Conservation (phyloP, 192 early-diverging fungal genomes). For the Linnemannia hyalina region DNA sequence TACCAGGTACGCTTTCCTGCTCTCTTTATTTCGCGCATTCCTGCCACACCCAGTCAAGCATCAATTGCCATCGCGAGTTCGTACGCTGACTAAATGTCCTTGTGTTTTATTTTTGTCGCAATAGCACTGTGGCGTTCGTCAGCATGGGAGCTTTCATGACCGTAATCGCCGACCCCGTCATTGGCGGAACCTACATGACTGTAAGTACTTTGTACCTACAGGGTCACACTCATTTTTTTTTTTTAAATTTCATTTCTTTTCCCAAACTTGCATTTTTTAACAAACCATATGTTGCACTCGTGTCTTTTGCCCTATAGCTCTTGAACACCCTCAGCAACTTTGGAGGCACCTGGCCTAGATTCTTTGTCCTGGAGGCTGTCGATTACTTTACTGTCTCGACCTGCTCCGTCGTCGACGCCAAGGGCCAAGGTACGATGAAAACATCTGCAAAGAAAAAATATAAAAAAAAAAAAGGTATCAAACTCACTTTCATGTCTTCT, state of each 20-base stretch:
- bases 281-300: not conserved
- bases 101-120: conserved; percentile 9
- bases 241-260: not conserved
- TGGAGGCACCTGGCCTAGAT: conserved; percentile 97
- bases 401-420: conserved; percentile 56
- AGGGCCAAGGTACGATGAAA: conserved; percentile 33
- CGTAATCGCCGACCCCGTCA: conserved; percentile 93
- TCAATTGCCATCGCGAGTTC: not conserved
- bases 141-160: conserved; percentile 96
- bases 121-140: conserved; percentile 76
- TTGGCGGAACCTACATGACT: conserved; percentile 85
- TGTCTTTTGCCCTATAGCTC: conserved; percentile 53
- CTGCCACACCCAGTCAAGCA: not conserved
- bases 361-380: conserved; percentile 92
- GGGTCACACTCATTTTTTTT: not conserved
- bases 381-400: conserved; percentile 84
- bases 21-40: not conserved
- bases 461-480: not conserved
- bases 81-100: not conserved
- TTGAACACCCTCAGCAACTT: conserved; percentile 96
- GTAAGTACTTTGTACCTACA: conserved; percentile 51
- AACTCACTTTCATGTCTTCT: no score
- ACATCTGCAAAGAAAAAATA: no score
- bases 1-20: conserved; percentile 64
- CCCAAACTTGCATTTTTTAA: not conserved